Evolutionary conservation across 352 stramenopile species (phyloP), one percentile per base, ranked within the genome.

Genomic region (Phytophthora chlamydospora): DNA sequence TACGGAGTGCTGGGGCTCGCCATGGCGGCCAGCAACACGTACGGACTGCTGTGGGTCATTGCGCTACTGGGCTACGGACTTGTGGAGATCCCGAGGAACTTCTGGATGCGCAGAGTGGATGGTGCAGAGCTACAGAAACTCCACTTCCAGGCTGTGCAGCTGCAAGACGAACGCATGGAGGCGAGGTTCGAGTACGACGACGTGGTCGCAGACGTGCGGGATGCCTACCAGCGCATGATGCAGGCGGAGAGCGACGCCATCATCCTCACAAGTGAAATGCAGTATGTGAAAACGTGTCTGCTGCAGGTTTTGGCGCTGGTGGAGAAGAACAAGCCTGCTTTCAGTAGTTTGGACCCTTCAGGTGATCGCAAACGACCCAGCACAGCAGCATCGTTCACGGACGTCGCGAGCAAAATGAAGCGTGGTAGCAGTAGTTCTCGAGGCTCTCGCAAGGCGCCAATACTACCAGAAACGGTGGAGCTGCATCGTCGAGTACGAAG

Each of bases 11-110:
- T 80, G 11, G 78, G 79, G 0, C 66, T 92, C 13, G 68, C 73
- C 0, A 90, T 92, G 80, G 78, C 83, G 3, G 61, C 58, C 1
- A 78, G 69, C 33, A 91, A 92, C 63, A 88, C 79, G 12, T 92
- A 92, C 57, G 80, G 83, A 9, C 47, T 92, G 31, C 50, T 75
- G 10, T 88, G 76, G 76, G 63, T 89, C 32, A 88, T 89, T 32
- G 51, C 69, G 14, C 62, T 92, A 36, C 64, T 92, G 6, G 83
- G 80, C 0, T 83, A 85, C 48, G 83, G 83, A 9, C 77, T 92
- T 27, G 75, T 80, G 6, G 76, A 84, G 29, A 78, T 89, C 45
- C 83, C 83, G 0, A 72, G 81, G 0, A 58, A 54, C 2, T 68
- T 90, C 9, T 92, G 79, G 77, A 70, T 52, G 31, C 67, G 71